Evolutionary conservation across 1,284 basidiomycete genomes (phyloP), one percentile per base, ranked within the genome.

Genomic region (Tremellales sp.): DNA sequence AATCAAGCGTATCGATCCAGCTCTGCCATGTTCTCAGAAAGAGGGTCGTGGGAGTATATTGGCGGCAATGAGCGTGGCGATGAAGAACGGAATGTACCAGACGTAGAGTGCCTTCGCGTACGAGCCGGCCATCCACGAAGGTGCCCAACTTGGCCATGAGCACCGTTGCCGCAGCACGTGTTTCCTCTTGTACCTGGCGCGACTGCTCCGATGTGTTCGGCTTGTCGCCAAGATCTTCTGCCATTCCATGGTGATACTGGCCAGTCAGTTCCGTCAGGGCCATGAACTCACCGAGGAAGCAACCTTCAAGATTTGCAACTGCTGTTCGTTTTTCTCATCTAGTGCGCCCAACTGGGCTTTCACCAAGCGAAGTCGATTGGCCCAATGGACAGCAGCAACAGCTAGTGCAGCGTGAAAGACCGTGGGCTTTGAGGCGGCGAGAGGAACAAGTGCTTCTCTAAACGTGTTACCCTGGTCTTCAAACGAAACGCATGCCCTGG

Each of bases 21-120:
- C 39, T 33, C 7, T 33, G 46, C 46, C 46, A 48, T 12, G 29
- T 48, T 31, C 46, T 42, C 32, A 48, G 32, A 25, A 48, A 48
- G 9, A 39, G 28, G 13, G 40, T 40, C 31, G 29, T 48, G 24
- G 28, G 37, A 26, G 13, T 27, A 14, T 13, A n/a, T n/a, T n/a
- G n/a, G n/a, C 21, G n/a, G 7, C 21, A 16, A 8, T 24, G 31
- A 4, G 31, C 18, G 16, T 34, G 19, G 6, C 40, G 9, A 18
- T 29, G 13, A 6, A 34, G 34, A 16, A 48, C 46, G 16, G 24
- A 26, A 25, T 48, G 38, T 10, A 48, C 39, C 14, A 33, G 9
- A n/a, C 18, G n/a, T 5, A 48, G 25, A 10, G 25, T 18, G 29
- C 28, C 13, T 43, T 12, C 16, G 22, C 46, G 7, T 10, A 24